A percentile compares a stretch with the other conserved stretches of the same genome.
These are phyloP conservation scores for Poa pratensis DNA, from an alignment of 176 grass and related monocot species.

Conservation along the genomic window DNA sequence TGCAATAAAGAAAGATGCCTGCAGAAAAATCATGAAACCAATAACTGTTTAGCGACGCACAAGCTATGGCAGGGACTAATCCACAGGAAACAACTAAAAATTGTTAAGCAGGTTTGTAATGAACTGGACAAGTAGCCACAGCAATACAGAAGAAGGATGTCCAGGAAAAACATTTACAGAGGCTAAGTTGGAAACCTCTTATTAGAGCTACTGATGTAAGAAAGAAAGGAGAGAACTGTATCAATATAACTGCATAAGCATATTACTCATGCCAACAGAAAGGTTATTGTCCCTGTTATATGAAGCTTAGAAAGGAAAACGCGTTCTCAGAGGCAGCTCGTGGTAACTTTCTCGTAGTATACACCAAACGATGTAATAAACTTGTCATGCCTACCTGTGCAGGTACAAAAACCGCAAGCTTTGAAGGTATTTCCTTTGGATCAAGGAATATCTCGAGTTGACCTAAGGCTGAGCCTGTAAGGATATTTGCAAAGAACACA, in stretches of 20 bases:
- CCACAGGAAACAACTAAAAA: slow-evolving; percentile 9
- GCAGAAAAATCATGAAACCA: slow-evolving; percentile 39
- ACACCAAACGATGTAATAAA: slow-evolving; percentile 9
- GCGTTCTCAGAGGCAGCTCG: slow-evolving; percentile 8
- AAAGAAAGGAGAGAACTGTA: neutral
- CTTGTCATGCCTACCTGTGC: slow-evolving; percentile 58
- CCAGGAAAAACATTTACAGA: neutral
- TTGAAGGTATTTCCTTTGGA: slow-evolving; percentile 82
- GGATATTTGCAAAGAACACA: slow-evolving; percentile 90
- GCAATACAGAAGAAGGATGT: neutral
- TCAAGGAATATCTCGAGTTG: slow-evolving; percentile 62
- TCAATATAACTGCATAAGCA: neutral
- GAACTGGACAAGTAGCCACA: slow-evolving; percentile 10
- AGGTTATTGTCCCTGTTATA: neutral
- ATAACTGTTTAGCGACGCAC: slow-evolving; percentile 36
- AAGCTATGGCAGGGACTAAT: slow-evolving; percentile 30
- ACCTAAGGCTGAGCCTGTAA: slow-evolving; percentile 64
- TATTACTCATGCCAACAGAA: slow-evolving; percentile 9
- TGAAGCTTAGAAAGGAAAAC: slow-evolving; percentile 29
- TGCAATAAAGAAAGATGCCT: slow-evolving; percentile 93
- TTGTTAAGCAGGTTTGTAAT: neutral
- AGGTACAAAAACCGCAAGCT: slow-evolving; percentile 83
- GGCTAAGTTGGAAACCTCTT: neutral
- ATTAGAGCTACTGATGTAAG: slow-evolving; percentile 5
- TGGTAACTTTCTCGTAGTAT: slow-evolving; percentile 7